Conservation (phyloP, 1,284 basidiomycete genomes). For the Rhizoctonia solani region DNA sequence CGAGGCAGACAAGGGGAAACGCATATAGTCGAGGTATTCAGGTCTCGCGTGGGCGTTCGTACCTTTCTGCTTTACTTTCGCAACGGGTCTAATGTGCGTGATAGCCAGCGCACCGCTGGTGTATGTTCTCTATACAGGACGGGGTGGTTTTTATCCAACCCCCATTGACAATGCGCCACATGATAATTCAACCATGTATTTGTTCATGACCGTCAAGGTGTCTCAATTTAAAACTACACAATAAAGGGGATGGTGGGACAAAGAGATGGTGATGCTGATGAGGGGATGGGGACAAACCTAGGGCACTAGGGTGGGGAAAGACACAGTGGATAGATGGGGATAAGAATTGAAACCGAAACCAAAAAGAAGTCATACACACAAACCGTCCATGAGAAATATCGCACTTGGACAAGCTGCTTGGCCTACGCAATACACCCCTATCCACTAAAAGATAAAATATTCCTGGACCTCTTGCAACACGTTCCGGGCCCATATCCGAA, state of each 20-base stretch:
- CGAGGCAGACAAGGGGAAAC: background rate
- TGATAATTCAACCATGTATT: constrained; percentile 13
- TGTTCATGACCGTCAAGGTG: background rate
- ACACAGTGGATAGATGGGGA: constrained; percentile 73
- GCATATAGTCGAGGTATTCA: constrained; percentile 36
- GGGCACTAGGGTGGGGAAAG: constrained; percentile 73
- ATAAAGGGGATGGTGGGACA: background rate
- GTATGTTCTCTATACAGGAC: background rate
- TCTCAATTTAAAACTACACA: background rate
- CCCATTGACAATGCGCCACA: background rate
- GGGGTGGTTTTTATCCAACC: background rate
- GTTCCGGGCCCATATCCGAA: background rate
- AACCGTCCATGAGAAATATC: background rate
- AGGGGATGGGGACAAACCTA: background rate
- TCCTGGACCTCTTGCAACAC: constrained; percentile 23
- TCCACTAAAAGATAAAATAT: background rate
- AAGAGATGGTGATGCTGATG: background rate
- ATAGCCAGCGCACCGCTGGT: constrained; percentile 3
- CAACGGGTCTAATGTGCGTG: background rate
- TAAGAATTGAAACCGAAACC: background rate
- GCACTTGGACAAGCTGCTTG: no score
- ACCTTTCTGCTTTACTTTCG: background rate
- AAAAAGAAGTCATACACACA: background rate
- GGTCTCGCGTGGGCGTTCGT: constrained; percentile 36
- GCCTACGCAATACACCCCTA: background rate